A percentile compares a stretch with the other conserved stretches of the same genome.
These are phyloP conservation scores for Thelonectria blattea DNA, from an alignment of 2,329 filamentous ascomycete species.

Conservation along the genomic window DNA sequence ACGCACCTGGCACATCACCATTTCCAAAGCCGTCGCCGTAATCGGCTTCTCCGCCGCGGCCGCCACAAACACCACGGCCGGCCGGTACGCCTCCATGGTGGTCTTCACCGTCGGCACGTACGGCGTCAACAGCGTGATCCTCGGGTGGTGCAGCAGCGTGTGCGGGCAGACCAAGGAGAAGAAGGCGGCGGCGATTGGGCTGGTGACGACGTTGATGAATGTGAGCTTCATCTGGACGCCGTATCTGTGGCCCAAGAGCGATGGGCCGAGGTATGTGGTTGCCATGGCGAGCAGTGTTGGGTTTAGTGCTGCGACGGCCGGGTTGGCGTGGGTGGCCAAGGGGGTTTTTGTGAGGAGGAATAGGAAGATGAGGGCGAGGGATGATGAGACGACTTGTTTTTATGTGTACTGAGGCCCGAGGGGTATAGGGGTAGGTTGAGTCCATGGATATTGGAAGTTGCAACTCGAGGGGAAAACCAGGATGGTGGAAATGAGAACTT, in stretches of 20 bases:
- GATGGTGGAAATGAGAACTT: no score
- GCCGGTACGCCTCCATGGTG: slow-evolving; percentile 39
- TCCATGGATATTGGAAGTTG: no score
- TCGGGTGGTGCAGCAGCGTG: slow-evolving; percentile 50
- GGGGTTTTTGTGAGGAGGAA: slow-evolving; percentile 44
- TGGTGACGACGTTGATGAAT: slow-evolving; percentile 29
- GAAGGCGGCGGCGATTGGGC: slow-evolving; percentile 49
- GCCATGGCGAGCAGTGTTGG: slow-evolving; percentile 31
- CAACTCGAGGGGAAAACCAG: no score
- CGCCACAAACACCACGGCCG: slow-evolving; percentile 33
- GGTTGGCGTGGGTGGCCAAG: slow-evolving; percentile 47
- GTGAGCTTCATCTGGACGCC: slow-evolving; percentile 25
- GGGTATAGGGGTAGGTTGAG: no score
- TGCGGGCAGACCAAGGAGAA: slow-evolving; percentile 54
- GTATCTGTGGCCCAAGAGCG: slow-evolving; percentile 20
- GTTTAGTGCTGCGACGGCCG: slow-evolving; percentile 42
- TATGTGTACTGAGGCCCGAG: no score
- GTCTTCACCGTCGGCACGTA: slow-evolving; percentile 47
- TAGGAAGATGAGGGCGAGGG: slow-evolving; percentile 37
- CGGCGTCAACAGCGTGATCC: slow-evolving; percentile 51
- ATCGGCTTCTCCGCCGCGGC: slow-evolving; percentile 32
- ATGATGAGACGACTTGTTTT: slow-evolving; percentile 35
- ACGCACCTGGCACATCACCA: slow-evolving; percentile 54
- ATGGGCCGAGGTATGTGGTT: slow-evolving; percentile 21
- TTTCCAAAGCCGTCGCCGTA: slow-evolving; percentile 48